Evolutionary conservation across 1,284 basidiomycete species (phyloP).

Genomic region (Abortiporus biennis): DNA sequence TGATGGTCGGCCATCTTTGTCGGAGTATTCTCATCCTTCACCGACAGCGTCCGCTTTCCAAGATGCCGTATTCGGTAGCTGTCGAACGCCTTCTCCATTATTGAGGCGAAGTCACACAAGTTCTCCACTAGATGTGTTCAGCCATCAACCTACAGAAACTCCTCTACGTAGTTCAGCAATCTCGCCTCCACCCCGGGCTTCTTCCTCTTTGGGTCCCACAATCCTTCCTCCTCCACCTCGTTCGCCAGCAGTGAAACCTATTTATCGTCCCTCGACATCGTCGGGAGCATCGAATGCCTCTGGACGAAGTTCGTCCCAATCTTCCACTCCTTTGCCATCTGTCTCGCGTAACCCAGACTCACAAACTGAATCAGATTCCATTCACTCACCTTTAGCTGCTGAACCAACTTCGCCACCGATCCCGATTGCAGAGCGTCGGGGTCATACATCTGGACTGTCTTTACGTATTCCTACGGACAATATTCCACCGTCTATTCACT

Average conservation of each 20-base stretch:
- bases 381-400: neutral
- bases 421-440: conserved; percentile 21
- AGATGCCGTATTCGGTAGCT: conserved; percentile 39
- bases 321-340: conserved; percentile 13
- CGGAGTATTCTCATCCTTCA: conserved; percentile 51
- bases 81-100: conserved; percentile 27
- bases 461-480: conserved; percentile 22
- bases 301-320: conserved; percentile 15
- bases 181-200: conserved; percentile 46
- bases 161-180: conserved; percentile 35
- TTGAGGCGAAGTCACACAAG: conserved; percentile 22
- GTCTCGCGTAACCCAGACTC: neutral
- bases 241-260: conserved; percentile 30
- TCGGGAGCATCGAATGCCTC: conserved; percentile 23
- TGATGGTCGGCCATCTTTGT: conserved; percentile 31
- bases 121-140: conserved; percentile 19
- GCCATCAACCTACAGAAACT: conserved; percentile 9
- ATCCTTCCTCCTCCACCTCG: conserved; percentile 51
- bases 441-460: conserved; percentile 16
- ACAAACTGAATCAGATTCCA: neutral
- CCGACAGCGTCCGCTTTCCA: conserved; percentile 70
- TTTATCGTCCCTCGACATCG: conserved; percentile 23
- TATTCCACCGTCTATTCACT: conserved; percentile 24
- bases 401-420: conserved; percentile 2
- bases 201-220: conserved; percentile 35